Evolutionary conservation across 345 rosid species (phyloP), one percentile per base, ranked within the genome.

Genomic region (Populus alba): DNA sequence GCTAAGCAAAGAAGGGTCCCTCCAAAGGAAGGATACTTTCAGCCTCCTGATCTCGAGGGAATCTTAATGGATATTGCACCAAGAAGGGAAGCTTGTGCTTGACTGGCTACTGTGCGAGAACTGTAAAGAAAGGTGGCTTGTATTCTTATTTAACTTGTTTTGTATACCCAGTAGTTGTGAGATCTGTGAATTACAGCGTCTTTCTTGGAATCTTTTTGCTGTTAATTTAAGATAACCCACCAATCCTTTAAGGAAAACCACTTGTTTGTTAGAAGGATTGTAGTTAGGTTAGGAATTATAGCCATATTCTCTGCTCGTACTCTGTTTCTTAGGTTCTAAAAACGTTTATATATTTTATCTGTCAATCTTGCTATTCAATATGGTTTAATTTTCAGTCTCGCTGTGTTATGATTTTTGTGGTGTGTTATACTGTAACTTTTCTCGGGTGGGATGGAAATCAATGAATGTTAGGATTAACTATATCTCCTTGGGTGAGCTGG

Each of bases 21-120:
- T 7, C 97, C 94, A 0, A 87, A 82, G 78, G 83, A 86, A 0
- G 94, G 91, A 0, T 93, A 86, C 75, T 93, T 93, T 81, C 85
- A 84, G 55, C 92, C 94, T 11, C 94, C 97, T 27, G 96, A 91
- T 80, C 88, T 93, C 5, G 96, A 93, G 31, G 80, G 80, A 47
- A 53, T 92, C 37, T 90, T 92, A 69, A 53, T 86, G 6, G 9
- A n/a, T n/a, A 59, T 85, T 23, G 68, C 68, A 7, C 83, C 87
- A 8, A 81, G 75, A 73, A 80, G 78, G 27, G 81, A 86, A 79
- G 81, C 83, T 31, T 76, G 78, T 77, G 82, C 79, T 35, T 84
- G 78, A 76, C 12, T 23, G 20, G 5, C 8, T 22, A 13, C 1
- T 1, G 18, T 16, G 7, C 1, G 15, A 2, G 15, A 61, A 23